Evolutionary conservation across 1,284 basidiomycete genomes (phyloP).

Genomic region (Pterulicium gracile): DNA sequence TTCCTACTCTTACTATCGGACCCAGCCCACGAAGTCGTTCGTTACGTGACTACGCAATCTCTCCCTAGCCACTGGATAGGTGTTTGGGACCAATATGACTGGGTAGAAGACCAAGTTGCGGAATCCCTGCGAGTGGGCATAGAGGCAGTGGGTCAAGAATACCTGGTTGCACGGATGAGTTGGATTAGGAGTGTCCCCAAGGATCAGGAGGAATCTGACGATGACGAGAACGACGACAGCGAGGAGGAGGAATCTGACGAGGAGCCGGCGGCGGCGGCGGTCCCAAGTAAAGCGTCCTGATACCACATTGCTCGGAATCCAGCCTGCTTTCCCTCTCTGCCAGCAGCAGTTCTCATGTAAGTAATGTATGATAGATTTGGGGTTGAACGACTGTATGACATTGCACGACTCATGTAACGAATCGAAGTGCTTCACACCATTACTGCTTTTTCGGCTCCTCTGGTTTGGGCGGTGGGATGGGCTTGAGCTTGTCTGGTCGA

Average conservation of each 20-base stretch:
- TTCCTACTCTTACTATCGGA: conserved; percentile 82
- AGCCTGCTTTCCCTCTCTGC: too few relatives aligned
- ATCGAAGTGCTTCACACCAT: too few relatives aligned
- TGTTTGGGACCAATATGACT: conserved; percentile 86
- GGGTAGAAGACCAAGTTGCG: conserved; percentile 90
- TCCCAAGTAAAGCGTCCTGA: too few relatives aligned
- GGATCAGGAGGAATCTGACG: conserved; percentile 10
- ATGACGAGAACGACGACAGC: conserved; percentile 8
- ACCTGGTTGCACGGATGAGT: conserved; percentile 73
- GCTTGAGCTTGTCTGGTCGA: conserved; percentile 63
- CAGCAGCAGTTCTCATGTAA: too few relatives aligned
- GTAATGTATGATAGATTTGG: conserved; percentile 4
- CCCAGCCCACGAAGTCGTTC: conserved; percentile 67
- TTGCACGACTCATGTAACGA: too few relatives aligned
- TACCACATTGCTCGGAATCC: too few relatives aligned
- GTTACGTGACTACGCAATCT: conserved; percentile 72
- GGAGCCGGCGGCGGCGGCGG: too few relatives aligned
- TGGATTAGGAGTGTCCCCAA: conserved; percentile 33
- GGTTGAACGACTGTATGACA: too few relatives aligned
- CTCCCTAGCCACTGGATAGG: conserved; percentile 76
- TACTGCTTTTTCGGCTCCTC: conserved; percentile 60
- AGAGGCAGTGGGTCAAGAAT: conserved; percentile 84
- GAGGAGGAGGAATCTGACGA: conserved; percentile 19
- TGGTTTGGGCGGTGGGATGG: conserved; percentile 52
- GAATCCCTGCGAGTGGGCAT: conserved; percentile 74